phyloP scores from a whole-genome alignment of 2,329 filamentous ascomycete species.

The Domatiomyces catenatus region DNA sequence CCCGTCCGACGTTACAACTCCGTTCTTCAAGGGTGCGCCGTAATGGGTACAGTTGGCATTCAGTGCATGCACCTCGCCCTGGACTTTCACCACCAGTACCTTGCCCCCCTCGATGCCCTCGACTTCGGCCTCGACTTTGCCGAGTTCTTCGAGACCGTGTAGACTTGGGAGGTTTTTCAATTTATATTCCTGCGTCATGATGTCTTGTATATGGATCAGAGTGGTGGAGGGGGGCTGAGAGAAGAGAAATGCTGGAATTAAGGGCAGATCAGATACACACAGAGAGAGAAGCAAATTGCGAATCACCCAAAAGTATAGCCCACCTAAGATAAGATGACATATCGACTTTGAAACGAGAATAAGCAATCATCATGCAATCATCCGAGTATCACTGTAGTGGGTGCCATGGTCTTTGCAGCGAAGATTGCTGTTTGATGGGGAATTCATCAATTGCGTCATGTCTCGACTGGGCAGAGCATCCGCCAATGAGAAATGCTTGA shows the following conservation, averaged over 20 bases:
- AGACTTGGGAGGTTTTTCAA: conserved; percentile 34
- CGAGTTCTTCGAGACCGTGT: conserved; percentile 58
- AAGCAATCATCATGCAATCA: too few species aligned
- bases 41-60: conserved; percentile 81
- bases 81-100: conserved; percentile 67
- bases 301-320: too few species aligned
- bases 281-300: too few species aligned
- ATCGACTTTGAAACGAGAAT: too few species aligned
- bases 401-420: not conserved
- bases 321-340: too few species aligned
- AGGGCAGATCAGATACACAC: not conserved
- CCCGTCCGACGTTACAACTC: conserved; percentile 67
- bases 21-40: conserved; percentile 75
- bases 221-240: too few species aligned
- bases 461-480: not conserved
- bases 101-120: conserved; percentile 79
- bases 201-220: too few species aligned
- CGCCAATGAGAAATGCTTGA: not conserved
- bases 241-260: not conserved
- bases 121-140: conserved; percentile 80
- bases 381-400: not conserved
- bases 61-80: conserved; percentile 61
- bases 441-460: not conserved
- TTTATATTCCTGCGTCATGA: conserved; percentile 17
- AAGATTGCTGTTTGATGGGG: not conserved